phyloP scores from a whole-genome alignment of 495 filamentous ascomycete species.

The Hamigera avellanea region DNA sequence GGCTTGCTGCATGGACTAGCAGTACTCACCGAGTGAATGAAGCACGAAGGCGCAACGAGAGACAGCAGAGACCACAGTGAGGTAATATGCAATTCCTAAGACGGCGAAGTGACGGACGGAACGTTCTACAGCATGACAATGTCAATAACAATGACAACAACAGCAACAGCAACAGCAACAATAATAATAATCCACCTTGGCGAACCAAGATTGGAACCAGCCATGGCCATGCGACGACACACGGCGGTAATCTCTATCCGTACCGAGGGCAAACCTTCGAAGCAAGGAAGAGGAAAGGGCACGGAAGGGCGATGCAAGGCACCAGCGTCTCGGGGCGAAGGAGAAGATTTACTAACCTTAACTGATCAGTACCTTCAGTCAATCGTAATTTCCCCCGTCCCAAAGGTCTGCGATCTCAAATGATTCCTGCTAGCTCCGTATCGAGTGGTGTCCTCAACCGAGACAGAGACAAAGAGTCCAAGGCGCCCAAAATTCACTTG shows the following conservation, averaged over 20 bases:
- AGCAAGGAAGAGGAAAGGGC: conserved; percentile 23
- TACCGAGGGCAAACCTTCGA: conserved; percentile 11
- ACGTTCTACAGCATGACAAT: background rate
- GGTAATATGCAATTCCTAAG: background rate
- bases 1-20: conserved; percentile 1
- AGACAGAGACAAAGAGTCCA: too few relatives aligned
- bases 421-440: conserved; percentile 6
- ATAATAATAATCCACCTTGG: background rate
- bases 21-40: conserved; percentile 1
- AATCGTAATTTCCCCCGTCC: conserved; percentile 3
- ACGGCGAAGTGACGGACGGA: background rate
- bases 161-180: background rate
- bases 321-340: conserved; percentile 16
- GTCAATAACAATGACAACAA: background rate
- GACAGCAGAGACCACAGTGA: background rate
- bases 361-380: conserved; percentile 9
- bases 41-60: background rate
- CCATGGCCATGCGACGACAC: too few relatives aligned
- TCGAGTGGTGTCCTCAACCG: conserved; percentile 2
- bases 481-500: too few relatives aligned
- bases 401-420: conserved; percentile 5
- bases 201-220: too few relatives aligned
- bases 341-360: conserved; percentile 19
- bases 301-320: conserved; percentile 26
- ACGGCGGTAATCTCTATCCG: too few relatives aligned